Evolutionary conservation across 805 yeast genomes (phyloP), one percentile per base, ranked within the genome.

Genomic region (Metschnikowia cubensis): DNA sequence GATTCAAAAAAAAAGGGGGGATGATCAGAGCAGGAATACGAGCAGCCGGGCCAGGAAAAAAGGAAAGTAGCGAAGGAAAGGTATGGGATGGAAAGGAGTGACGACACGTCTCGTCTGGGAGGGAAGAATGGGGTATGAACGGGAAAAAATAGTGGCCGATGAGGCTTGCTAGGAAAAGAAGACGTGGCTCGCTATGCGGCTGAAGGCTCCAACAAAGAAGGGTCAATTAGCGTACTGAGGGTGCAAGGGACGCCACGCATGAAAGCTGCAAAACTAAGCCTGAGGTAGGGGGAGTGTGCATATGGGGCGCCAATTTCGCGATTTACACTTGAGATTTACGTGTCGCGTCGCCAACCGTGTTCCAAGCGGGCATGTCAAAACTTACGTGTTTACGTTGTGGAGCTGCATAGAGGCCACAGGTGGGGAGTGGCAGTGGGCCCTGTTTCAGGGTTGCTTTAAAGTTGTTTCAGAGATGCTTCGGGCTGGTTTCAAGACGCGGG

Each of bases 101-200:
- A 29, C 13, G 21, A 11, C 4, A 25, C 29, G 10, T 25, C 29
- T 25, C 29, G 10, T 25, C 29, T 25, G 29, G 4, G 8, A 25
- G 29, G 39, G 25, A 35, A 18, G 31, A 20, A 22, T 11, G 29
- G 20, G 21, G 38, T 41, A n/a, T 25, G 29, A 5, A 10, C 29
- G 29, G 40, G 45, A 20, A 13, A 31, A 10, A 33, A 25, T 34
- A 34, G 33, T 20, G 4, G 33, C 33, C 22, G 32, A 32, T 33
- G 45, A 21, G 45, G 31, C 36, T 10, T 25, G 41, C n/a, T 7
- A 22, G 47, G 21, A 38, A 36, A 31, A 29, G 29, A 32, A 39
- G 50, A 47, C 46, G 49, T 25, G 35, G 32, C n/a, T 42, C 47
- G n/a, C 25, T 15, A 25, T 43, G 35, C 46, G 46, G 46, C 46